Evolutionary conservation across 2,329 filamentous ascomycete genomes (phyloP).

Genomic region (Stachybotrys chlorohalonatus): DNA sequence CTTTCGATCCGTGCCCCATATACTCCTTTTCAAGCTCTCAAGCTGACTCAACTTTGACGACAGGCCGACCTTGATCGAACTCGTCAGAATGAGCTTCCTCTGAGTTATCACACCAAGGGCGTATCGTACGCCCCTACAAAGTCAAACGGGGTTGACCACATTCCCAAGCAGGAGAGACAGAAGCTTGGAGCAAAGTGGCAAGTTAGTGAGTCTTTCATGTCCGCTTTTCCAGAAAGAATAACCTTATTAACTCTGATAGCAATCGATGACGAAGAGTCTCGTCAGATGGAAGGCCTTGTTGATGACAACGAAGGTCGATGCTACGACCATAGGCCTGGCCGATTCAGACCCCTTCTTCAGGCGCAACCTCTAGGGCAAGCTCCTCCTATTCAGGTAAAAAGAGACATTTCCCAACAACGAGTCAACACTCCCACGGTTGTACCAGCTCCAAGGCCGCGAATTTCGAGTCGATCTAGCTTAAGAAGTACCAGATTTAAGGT

Average conservation of each 20-base stretch:
- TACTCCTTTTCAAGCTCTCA: background rate
- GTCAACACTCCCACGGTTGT: too few relatives aligned
- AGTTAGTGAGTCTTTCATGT: conserved; percentile 1
- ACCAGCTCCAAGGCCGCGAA: too few relatives aligned
- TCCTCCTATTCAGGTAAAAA: background rate
- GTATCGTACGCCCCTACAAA: conserved; percentile 7
- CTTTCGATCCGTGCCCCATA: background rate
- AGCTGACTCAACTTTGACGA: background rate
- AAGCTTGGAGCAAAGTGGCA: conserved; percentile 6
- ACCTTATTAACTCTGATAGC: background rate
- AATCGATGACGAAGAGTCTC: conserved; percentile 12
- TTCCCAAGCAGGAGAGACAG: background rate
- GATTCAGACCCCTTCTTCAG: background rate
- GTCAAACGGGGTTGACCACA: conserved; percentile 6
- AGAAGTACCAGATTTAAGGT: too few relatives aligned
- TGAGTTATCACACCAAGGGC: conserved; percentile 4
- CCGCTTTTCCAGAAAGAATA: background rate
- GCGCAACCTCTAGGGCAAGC: background rate
- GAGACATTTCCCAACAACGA: too few relatives aligned
- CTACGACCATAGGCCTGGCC: background rate
- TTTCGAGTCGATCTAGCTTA: too few relatives aligned
- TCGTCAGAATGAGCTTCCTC: conserved; percentile 14
- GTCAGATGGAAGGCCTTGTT: conserved; percentile 11
- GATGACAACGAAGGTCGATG: background rate
- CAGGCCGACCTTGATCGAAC: conserved; percentile 12